Evolutionary conservation across 805 yeast genomes (phyloP).

Genomic region (Starmerella bombi): DNA sequence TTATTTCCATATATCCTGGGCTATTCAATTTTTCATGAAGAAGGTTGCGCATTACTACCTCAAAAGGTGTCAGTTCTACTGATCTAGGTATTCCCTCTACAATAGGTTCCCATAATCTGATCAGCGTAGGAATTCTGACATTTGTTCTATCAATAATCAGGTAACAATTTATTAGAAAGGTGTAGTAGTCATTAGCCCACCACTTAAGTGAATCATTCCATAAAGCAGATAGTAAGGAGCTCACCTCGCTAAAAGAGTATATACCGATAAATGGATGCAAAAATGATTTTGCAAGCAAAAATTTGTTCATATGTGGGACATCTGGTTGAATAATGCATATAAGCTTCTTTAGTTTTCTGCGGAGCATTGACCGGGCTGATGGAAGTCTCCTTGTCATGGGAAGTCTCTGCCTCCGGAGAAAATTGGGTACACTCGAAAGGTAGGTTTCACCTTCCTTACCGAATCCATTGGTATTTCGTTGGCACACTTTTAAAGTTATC

Average conservation of each 20-base stretch:
- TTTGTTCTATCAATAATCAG: neutral
- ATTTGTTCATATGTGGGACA: constrained; percentile 1
- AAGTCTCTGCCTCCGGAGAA: too few relatives aligned
- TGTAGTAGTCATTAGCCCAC: constrained; percentile 8
- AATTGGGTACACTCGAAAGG: too few relatives aligned
- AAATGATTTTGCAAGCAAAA: neutral
- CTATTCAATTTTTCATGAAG: too few relatives aligned
- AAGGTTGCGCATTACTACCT: too few relatives aligned
- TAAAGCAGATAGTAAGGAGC: constrained; percentile 3
- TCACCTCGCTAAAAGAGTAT: neutral
- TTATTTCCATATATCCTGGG: too few relatives aligned
- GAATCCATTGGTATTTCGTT: too few relatives aligned
- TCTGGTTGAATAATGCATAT: neutral
- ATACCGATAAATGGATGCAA: constrained; percentile 5
- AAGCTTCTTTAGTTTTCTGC: neutral
- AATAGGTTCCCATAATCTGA: neutral
- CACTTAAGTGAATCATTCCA: constrained; percentile 5
- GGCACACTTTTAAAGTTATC: too few relatives aligned
- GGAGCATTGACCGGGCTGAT: neutral
- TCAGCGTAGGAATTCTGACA: neutral
- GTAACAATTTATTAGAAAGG: neutral
- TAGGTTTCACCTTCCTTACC: too few relatives aligned
- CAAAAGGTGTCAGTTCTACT: too few relatives aligned
- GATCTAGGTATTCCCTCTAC: too few relatives aligned
- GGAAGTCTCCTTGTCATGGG: neutral